A percentile compares a stretch with the other conserved stretches of the same genome.
phyloP scores from a whole-genome alignment of 2,329 filamentous ascomycete species.

The Incumbomyces delicatus region DNA sequence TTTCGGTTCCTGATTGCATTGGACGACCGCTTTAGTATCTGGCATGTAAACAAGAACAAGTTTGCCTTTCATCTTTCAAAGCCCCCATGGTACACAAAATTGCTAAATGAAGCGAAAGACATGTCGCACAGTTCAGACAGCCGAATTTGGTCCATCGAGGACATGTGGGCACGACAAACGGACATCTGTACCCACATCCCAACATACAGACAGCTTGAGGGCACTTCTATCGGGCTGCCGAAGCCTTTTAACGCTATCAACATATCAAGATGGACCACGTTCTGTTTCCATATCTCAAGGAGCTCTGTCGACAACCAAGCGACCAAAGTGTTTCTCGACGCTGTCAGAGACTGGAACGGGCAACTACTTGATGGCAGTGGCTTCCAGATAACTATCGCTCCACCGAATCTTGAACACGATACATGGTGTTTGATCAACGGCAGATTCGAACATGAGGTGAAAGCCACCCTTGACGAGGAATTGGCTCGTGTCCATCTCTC shows the following conservation, averaged over 20 bases:
- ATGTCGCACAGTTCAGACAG: constrained; percentile 34
- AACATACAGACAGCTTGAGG: constrained; percentile 21
- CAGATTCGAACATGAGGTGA: constrained; percentile 12
- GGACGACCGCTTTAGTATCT: constrained; percentile 16
- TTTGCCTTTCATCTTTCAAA: constrained; percentile 17
- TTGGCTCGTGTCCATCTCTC: constrained; percentile 37
- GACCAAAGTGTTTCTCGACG: constrained; percentile 34
- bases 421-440: constrained; percentile 35
- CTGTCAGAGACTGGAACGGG: constrained; percentile 66
- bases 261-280: constrained; percentile 56
- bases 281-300: constrained; percentile 40
- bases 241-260: constrained; percentile 47
- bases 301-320: constrained; percentile 21
- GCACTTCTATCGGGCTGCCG: constrained; percentile 36
- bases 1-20: constrained; percentile 20
- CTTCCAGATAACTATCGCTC: constrained; percentile 31
- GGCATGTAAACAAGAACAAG: constrained; percentile 3
- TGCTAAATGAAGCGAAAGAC: constrained; percentile 17
- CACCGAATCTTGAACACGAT: constrained; percentile 32
- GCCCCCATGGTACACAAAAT: constrained; percentile 19
- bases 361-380: constrained; percentile 33
- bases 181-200: constrained; percentile 44
- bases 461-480: constrained; percentile 12
- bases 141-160: constrained; percentile 45
- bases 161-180: constrained; percentile 55